A percentile compares a stretch with the other conserved stretches of the same genome.
Conservation (phyloP, 441 rosid genomes). For the Euphorbia corollata region DNA sequence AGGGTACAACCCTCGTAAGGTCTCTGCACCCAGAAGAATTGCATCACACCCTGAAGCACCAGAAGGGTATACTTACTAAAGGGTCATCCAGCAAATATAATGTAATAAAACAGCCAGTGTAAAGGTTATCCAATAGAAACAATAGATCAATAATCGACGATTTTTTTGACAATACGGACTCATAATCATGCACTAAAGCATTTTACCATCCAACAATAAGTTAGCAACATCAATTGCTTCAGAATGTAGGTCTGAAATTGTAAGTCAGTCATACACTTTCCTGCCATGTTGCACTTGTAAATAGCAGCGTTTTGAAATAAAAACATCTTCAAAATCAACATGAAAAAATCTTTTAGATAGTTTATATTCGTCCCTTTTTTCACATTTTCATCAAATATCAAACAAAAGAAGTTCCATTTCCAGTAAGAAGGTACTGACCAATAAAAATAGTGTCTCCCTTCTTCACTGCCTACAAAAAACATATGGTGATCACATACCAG, state of each 20-base stretch:
- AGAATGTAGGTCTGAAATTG: constrained; percentile 92
- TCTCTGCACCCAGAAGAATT: constrained; percentile 98
- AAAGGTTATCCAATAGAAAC: background rate
- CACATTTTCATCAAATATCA: background rate
- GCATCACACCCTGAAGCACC: constrained; percentile 76
- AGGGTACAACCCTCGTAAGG: constrained; percentile 88
- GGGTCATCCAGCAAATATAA: background rate
- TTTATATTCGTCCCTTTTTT: too few species aligned
- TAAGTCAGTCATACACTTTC: constrained; percentile 93
- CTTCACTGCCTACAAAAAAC: background rate
- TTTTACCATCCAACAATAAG: constrained; percentile 85
- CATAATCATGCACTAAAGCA: background rate
- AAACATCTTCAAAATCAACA: constrained; percentile 50
- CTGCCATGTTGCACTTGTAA: constrained; percentile 97
- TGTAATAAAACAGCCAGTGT: background rate
- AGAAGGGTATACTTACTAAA: constrained; percentile 4
- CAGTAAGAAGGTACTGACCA: background rate
- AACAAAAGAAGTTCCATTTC: background rate
- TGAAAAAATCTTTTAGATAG: too few species aligned
- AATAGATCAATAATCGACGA: too few species aligned
- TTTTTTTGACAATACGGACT: too few species aligned
- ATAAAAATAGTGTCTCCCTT: background rate
- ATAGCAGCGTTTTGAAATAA: constrained; percentile 93
- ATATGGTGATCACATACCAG: background rate
- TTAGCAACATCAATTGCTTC: constrained; percentile 99